Evolutionary conservation across 164 flowering plant species (phyloP), one percentile per base, ranked within the genome.

Genomic region (Litsea cubeba): DNA sequence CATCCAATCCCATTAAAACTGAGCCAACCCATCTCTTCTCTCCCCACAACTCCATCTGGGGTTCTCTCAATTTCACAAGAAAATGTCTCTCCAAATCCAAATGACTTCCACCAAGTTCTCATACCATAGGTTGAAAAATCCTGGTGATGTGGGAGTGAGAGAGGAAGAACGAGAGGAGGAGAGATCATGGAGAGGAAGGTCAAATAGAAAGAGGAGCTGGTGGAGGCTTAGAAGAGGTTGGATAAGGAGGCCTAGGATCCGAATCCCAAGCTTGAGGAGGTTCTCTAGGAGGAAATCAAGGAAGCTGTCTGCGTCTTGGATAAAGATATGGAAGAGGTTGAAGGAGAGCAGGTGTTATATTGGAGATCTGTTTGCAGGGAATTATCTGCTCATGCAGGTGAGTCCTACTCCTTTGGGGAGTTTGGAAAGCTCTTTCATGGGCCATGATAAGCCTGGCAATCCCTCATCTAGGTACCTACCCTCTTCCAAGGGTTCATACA

Each of bases 331-430:
- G 75, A 85, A 80, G 83, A 91, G 94, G 68, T 75, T 91, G 70
- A 86, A 73, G 78, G 90, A 91, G 25, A 78, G 92, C 70, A 82
- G 80, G 62, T 50, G 84, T 7, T 87, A 90, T 80, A 71, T 88
- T 54, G 91, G 88, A 20, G 97, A 90, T 74, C 79, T 91, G 25
- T 91, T 91, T 82, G 91, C 88, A 72, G 94, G 94, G 70, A 91
- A 91, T 67, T 91, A 90, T 78, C 64, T 90, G 79, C 85, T 91
- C 75, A 63, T 87, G 84, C 97, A 90, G 81, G 84, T 90, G 57
- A 82, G 68, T 81, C 66, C 66, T 20, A 11, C 26, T 63, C 17
- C 66, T 63, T 63, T 63, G 66, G 30, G 66, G 17, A 22, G 60
- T 50, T 50, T 51, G 62, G 72, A 70, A 5, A 70, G 50, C 20